Base-by-base conservation (phyloP, 23 red algal species). In the Gracilariopsis chorda region DNA sequence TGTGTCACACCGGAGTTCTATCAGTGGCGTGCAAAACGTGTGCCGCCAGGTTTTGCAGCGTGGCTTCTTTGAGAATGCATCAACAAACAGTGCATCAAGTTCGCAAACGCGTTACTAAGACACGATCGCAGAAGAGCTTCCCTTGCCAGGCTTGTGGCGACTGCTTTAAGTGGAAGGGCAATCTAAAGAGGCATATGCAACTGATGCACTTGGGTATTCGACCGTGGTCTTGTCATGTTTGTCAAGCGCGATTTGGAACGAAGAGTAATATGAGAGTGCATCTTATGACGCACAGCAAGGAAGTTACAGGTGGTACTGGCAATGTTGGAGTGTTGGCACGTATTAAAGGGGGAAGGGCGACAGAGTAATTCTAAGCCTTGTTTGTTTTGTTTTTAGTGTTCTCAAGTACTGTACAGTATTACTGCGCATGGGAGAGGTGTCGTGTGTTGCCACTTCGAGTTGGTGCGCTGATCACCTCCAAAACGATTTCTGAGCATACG, bases 111-210 rank as follows among this genome's bases (percentile, higher is more conserved):
- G 67, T 24, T 36, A 23, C 2, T 19, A 24, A 46, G 37, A 1
- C 1, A 34, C 67, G 67, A 20, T 9, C 19, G 67, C 67, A 25
- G 37, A 16, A 48, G 47, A 59, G 45, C 40, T 88, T 63, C 59
- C 43, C 75, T 70, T 88, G 83, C 40, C 39, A 59, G 27, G 45
- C 71, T 21, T 89, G 84, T 48, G 32, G 63, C 33, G 84, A 61
- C 29, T 59, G 63, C 7, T 89, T 89, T 29, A 77, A 78, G 69
- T 89, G 84, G 84, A 89, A 89, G 84, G 84, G 84, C 34, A 89
- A 89, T 37, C 69, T 89, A 9, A 89, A 89, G 70, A 40, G 84
- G 34, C 88, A 92, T 39, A 62, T 27, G 39, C 32, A 77, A 62
- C 60, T 83, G 14, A 58, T 75, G 25, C 88, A 92, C 63, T 65